Conservation (phyloP, 2,329 filamentous ascomycete genomes). For the Harringtonia lauricola region DNA sequence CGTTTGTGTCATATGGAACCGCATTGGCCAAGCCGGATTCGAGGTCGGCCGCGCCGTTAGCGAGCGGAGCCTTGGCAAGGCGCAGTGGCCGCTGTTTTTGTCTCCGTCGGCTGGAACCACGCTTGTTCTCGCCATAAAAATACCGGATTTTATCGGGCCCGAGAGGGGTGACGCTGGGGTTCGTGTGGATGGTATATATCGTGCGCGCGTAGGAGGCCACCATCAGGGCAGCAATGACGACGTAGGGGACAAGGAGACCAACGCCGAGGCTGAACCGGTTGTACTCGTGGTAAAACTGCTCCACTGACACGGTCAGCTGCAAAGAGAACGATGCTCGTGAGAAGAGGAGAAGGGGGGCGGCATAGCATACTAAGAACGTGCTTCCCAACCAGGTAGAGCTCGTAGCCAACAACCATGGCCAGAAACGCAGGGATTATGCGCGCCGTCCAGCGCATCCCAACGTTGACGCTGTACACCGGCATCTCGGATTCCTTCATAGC, state of each 20-base stretch:
- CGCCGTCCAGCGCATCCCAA: conserved; percentile 6
- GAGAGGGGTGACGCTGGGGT: conserved; percentile 67
- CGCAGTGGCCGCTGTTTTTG: conserved; percentile 10
- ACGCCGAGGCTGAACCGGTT: conserved; percentile 47
- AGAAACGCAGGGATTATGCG: conserved; percentile 58
- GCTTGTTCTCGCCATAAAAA: conserved; percentile 8
- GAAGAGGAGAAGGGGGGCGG: background rate
- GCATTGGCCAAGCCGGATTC: conserved; percentile 9
- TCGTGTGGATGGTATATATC: conserved; percentile 51
- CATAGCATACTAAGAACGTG: conserved; percentile 50
- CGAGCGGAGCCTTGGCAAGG: background rate
- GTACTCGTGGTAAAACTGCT: conserved; percentile 51
- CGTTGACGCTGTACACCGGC: conserved; percentile 9
- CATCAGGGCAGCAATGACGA: conserved; percentile 58
- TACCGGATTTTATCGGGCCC: conserved; percentile 24
- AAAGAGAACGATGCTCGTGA: background rate
- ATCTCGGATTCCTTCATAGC: background rate
- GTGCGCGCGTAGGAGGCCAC: conserved; percentile 60
- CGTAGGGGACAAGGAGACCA: conserved; percentile 56
- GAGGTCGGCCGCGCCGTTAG: conserved; percentile 11
- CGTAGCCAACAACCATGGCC: conserved; percentile 53
- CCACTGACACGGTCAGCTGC: conserved; percentile 35
- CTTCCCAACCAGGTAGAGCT: conserved; percentile 59
- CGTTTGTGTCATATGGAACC: conserved; percentile 3
- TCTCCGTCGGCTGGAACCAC: no score